phyloP scores from a whole-genome alignment of 148 eudicot genomes.

The Persicaria maculosa region DNA sequence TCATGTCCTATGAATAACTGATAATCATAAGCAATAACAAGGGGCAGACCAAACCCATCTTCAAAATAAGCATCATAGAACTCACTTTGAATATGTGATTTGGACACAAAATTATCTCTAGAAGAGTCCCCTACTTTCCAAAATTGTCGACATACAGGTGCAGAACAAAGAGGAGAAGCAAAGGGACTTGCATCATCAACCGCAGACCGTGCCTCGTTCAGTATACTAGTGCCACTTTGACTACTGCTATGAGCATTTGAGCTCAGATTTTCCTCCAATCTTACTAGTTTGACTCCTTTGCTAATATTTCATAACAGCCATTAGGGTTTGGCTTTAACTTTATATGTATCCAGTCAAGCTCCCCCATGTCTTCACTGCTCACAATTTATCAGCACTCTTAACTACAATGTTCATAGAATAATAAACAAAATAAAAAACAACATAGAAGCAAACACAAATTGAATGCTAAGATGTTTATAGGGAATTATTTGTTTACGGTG shows the following conservation, averaged over 20 bases:
- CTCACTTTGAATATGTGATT: constrained; percentile 49
- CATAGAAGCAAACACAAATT: too few species aligned
- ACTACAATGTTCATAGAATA: too few species aligned
- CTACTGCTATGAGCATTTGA: constrained; percentile 23
- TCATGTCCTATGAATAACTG: not conserved
- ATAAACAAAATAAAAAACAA: too few species aligned
- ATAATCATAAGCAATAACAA: not conserved
- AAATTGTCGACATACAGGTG: constrained; percentile 88
- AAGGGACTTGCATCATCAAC: constrained; percentile 45
- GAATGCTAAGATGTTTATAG: too few species aligned
- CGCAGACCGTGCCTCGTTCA: constrained; percentile 32
- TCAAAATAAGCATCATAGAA: not conserved
- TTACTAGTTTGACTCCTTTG: constrained; percentile 25
- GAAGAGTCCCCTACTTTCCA: constrained; percentile 86
- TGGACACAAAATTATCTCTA: constrained; percentile 30
- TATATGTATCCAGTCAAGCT: constrained; percentile 22
- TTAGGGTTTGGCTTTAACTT: constrained; percentile 31
- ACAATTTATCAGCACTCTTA: constrained; percentile 4
- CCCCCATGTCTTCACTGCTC: constrained; percentile 29
- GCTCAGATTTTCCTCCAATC: constrained; percentile 27
- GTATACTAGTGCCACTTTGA: constrained; percentile 30
- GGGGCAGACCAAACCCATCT: not conserved
- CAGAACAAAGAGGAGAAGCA: constrained; percentile 51
- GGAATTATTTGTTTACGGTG: too few species aligned
- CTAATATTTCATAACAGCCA: constrained; percentile 17